Evolutionary conservation across 495 filamentous ascomycete species (phyloP).

Genomic region (Letharia lupina): DNA sequence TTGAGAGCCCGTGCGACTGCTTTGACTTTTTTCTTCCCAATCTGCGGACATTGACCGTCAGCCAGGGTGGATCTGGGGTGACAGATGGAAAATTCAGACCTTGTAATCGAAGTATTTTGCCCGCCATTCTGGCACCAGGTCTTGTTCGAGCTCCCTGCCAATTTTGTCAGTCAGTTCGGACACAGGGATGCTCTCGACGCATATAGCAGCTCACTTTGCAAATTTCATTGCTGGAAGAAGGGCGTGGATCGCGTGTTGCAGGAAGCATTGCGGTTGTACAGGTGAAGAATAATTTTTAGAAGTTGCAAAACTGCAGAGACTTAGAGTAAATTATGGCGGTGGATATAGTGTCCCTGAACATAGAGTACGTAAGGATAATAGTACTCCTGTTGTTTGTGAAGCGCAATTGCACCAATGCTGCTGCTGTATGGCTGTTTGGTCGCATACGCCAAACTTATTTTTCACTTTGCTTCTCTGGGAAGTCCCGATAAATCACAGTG

Average conservation of each 20-base stretch:
- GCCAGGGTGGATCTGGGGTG: background rate
- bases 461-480: background rate
- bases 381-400: background rate
- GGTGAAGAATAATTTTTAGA: background rate
- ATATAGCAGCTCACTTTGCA: slow-evolving; percentile 46
- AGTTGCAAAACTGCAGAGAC: background rate
- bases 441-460: slow-evolving; percentile 13
- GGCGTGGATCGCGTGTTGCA: slow-evolving; percentile 11
- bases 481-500: background rate
- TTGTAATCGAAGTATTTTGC: slow-evolving; percentile 91
- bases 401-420: slow-evolving; percentile 4
- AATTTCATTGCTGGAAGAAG: slow-evolving; percentile 46
- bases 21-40: slow-evolving; percentile 87
- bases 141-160: slow-evolving; percentile 68
- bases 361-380: slow-evolving; percentile 12
- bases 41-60: slow-evolving; percentile 28
- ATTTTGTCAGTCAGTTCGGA: slow-evolving; percentile 24
- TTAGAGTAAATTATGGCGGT: background rate
- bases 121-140: slow-evolving; percentile 87
- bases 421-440: slow-evolving; percentile 2
- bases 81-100: slow-evolving; percentile 32
- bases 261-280: slow-evolving; percentile 21
- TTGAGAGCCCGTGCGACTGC: slow-evolving; percentile 62
- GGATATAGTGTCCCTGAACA: background rate
- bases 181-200: background rate